Evolutionary conservation across 805 yeast genomes (phyloP), one percentile per base, ranked within the genome.

Genomic region (Metschnikowia gelsemii): DNA sequence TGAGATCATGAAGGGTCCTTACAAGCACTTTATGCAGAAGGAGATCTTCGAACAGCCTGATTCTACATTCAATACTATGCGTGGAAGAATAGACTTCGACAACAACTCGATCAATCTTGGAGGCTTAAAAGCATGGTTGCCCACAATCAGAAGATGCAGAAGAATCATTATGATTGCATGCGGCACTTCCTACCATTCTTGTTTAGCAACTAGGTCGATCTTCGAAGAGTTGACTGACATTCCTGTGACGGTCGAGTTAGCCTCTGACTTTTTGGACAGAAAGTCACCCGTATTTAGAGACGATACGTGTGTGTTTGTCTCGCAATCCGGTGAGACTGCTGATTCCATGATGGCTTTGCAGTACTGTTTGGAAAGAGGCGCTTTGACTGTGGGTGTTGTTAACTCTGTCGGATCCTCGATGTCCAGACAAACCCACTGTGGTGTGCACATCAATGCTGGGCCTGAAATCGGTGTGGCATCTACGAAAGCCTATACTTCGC

Each of bases 391-490:
- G 43, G 99, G 99, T 70, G 87, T 93, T 59, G 99, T 93, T 49
- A 93, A 93, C 75, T 79, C 90, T 53, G 99, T 93, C 31, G 99
- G 99, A 59, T 93, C 99, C 4, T 81, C 93, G 30, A 88, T 93
- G 65, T 91, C 98, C 5, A 83, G 99, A 70, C 89, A 82, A 60
- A 93, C 99, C 17, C 96, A 90, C 68, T 93, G 99, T 75, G 99
- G 99, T 79, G 96, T 93, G 43, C 99, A 93, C 66, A 90, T 93
- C 63, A 93, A 93, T 62, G 99, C 99, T 35, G 99, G 99, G 52
- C 99, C 99, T 33, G 99, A 93, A 70, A 93, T 93, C 51, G 98
- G 99, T 66, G 99, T 93, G 54, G 99, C 99, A 8, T 89, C 97
- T 9, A 93, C 99, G 35, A 93, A 93, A 71, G 99, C 99, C 21